A percentile compares a stretch with the other conserved stretches of the same genome.
phyloP scores from a whole-genome alignment of 2,329 filamentous ascomycete species.

The Colletotrichum ledebouriae region DNA sequence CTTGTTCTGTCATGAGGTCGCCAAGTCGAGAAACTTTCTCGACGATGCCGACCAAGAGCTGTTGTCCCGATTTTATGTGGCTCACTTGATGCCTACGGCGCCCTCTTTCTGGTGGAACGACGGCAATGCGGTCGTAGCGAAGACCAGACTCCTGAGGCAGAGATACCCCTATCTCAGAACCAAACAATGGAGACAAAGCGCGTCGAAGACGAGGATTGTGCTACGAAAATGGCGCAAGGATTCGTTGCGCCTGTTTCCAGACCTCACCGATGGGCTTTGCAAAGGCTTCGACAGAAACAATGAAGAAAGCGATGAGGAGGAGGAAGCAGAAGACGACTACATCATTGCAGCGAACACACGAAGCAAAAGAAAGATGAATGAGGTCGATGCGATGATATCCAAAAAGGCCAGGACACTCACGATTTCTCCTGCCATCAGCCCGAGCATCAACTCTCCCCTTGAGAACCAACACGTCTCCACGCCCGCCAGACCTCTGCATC shows the following conservation, averaged over 20 bases:
- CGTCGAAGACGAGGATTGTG: neutral
- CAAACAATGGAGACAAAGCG: conserved; percentile 6
- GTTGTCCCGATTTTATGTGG: neutral
- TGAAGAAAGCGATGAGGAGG: neutral
- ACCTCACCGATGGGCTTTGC: neutral
- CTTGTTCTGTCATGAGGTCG: neutral
- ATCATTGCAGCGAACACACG: neutral
- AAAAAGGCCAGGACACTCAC: conserved; percentile 12
- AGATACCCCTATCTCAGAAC: conserved; percentile 12
- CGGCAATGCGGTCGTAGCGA: conserved; percentile 11
- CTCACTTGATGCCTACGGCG: conserved; percentile 27
- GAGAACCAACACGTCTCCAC: neutral
- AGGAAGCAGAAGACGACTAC: neutral
- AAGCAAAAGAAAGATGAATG: conserved; percentile 9
- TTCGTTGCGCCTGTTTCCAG: conserved; percentile 14
- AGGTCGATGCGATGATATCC: neutral
- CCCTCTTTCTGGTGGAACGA: conserved; percentile 30
- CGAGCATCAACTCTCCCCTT: neutral
- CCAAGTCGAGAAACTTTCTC: neutral
- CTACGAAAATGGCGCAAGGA: conserved; percentile 33
- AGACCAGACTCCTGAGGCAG: neutral
- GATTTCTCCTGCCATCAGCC: conserved; percentile 2
- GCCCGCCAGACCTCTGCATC: neutral
- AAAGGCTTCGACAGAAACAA: neutral
- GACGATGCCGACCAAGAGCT: conserved; percentile 15